Evolutionary conservation across 148 eudicot species (phyloP), one percentile per base, ranked within the genome.

Genomic region (Amaranthus palmeri): DNA sequence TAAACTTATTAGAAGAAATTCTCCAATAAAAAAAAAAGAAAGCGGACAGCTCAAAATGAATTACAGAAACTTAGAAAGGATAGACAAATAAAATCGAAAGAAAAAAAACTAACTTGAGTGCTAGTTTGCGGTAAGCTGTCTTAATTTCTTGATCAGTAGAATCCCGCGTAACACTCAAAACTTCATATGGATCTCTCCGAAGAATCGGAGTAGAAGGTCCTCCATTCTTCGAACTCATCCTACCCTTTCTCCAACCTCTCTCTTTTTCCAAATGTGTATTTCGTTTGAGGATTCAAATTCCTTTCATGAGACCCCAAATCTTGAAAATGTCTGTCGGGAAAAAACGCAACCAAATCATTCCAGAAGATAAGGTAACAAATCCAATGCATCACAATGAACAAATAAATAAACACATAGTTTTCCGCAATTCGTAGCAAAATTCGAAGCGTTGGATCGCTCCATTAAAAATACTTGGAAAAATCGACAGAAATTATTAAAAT

Each of bases 81-180:
- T 15, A 36, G 0, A 11, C 42, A 48, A 5, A 7, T 6, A 70
- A n/a, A 4, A 55, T 8, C 9, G 8, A 2, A 68, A 41, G 0
- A 53, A n/a, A 6, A n/a, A 7, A 9, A 79, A 78, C 86, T 78
- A 79, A 93, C 98, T 93, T 93, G 73, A 93, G 97, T 61, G 98
- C 98, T 65, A 95, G 93, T 79, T 89, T 95, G 65, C 98, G 85
- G 61, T 95, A 95, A 76, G 98, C 96, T 66, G 91, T 82, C 71
- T 95, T 95, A 73, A 95, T 95, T 49, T 95, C 97, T 72, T 89
- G 96, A 68, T 95, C 98, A 70, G 87, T 71, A 3, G 97, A 81
- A 46, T 93, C 97, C 70, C 82, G 88, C 1, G 96, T 65, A 65
- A 95, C 93, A 52, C 79, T 75, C 76, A 95, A 80, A 61, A 95